phyloP scores from a whole-genome alignment of 768 basidiomycete species.

The Gloeostereum incarnatum region DNA sequence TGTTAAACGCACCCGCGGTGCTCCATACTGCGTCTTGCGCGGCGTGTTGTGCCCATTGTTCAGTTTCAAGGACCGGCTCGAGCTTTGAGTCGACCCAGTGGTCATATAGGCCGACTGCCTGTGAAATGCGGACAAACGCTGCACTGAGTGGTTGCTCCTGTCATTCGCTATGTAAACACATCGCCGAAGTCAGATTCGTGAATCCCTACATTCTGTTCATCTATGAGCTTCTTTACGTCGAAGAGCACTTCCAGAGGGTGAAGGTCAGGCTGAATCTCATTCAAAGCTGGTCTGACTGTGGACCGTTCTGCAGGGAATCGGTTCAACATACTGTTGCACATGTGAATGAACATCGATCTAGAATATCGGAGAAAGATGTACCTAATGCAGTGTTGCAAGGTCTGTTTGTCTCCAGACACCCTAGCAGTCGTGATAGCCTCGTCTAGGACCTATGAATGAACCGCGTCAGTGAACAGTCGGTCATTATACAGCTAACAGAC shows the following conservation, averaged over 20 bases:
- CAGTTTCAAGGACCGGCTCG: slow-evolving; percentile 36
- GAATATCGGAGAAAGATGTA: slow-evolving; percentile 14
- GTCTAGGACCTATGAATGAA: slow-evolving; percentile 41
- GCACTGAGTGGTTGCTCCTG: slow-evolving; percentile 66
- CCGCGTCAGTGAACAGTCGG: slow-evolving; percentile 4
- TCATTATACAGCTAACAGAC: slow-evolving; percentile 21
- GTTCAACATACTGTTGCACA: slow-evolving; percentile 48
- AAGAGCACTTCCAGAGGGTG: slow-evolving; percentile 71
- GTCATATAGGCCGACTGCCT: slow-evolving; percentile 63
- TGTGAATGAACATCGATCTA: slow-evolving; percentile 1
- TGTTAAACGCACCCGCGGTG: slow-evolving; percentile 41
- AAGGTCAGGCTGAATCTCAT: slow-evolving; percentile 68
- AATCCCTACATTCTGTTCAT: slow-evolving; percentile 45
- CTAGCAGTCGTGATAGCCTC: slow-evolving; percentile 78
- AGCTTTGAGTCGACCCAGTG: slow-evolving; percentile 57
- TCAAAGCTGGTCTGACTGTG: slow-evolving; percentile 42
- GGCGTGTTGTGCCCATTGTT: slow-evolving; percentile 66
- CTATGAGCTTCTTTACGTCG: slow-evolving; percentile 70
- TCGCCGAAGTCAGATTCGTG: neutral
- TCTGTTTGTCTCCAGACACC: slow-evolving; percentile 58
- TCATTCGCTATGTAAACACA: neutral
- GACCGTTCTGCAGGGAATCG: slow-evolving; percentile 51
- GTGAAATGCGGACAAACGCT: slow-evolving; percentile 58
- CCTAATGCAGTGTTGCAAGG: slow-evolving; percentile 78
- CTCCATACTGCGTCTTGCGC: slow-evolving; percentile 70